phyloP scores from a whole-genome alignment of 2,329 filamentous ascomycete species.

The Daldinia sp. region DNA sequence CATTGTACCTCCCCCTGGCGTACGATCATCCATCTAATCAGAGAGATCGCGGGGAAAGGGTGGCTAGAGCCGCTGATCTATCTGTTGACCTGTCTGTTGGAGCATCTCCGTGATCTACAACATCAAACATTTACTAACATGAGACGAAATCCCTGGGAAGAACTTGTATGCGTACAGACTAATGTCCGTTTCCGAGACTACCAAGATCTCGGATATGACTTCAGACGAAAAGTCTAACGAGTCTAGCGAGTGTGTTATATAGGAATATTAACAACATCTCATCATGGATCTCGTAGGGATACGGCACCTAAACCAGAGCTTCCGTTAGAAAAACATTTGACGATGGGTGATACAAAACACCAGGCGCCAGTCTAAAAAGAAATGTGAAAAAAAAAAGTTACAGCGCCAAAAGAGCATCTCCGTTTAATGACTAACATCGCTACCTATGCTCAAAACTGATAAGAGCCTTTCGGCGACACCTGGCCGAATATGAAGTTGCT shows the following conservation, averaged over 20 bases:
- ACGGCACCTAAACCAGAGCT: background rate
- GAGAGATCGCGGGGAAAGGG: constrained; percentile 35
- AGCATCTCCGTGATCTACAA: constrained; percentile 27
- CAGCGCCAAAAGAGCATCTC: constrained; percentile 1
- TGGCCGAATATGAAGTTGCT: constrained; percentile 32
- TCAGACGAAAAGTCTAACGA: background rate
- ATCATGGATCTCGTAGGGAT: background rate
- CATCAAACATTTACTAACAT: constrained; percentile 31
- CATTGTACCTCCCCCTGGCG: constrained; percentile 29
- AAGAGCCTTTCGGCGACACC: constrained; percentile 24
- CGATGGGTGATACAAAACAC: constrained; percentile 9
- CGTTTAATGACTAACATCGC: constrained; percentile 14
- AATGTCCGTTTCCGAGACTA: background rate
- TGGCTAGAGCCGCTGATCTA: constrained; percentile 28
- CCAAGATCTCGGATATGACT: constrained; percentile 2
- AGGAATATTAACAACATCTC: background rate
- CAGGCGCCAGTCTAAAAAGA: background rate
- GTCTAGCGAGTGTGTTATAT: background rate
- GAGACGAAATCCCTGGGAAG: constrained; percentile 25
- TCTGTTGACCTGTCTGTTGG: constrained; percentile 2
- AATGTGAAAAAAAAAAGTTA: background rate
- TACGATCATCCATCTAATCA: constrained; percentile 33
- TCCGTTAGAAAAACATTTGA: background rate
- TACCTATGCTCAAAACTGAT: constrained; percentile 18
- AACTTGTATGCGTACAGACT: background rate